Percentiles rank a stretch among this genome's conserved stretches.
These are phyloP conservation scores for Lactarius sanguifluus DNA, from an alignment of 768 basidiomycete species.

Conservation along the genomic window DNA sequence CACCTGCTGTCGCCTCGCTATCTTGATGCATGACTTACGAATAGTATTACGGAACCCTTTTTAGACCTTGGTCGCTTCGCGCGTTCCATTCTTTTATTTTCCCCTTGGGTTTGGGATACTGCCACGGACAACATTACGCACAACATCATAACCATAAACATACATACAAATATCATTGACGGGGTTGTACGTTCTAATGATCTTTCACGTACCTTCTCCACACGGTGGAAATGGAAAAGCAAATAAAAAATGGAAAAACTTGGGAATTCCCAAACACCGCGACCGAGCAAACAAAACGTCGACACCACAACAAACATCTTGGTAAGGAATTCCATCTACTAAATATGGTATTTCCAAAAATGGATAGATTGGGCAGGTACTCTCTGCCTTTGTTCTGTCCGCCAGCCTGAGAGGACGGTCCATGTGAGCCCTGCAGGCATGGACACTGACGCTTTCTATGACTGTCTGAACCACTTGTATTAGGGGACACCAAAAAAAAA, in stretches of 20 bases:
- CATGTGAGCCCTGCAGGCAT: not conserved
- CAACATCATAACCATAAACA: slow-evolving; percentile 18
- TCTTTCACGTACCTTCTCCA: not conserved
- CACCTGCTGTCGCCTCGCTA: not conserved
- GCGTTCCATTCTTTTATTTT: slow-evolving; percentile 1
- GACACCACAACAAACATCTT: not conserved
- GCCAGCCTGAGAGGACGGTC: not conserved
- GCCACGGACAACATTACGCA: slow-evolving; percentile 20
- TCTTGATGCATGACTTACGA: slow-evolving; percentile 17
- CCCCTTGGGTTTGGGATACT: slow-evolving; percentile 23
- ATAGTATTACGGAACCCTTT: not conserved
- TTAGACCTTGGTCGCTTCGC: slow-evolving; percentile 21
- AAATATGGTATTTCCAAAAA: not conserved
- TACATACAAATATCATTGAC: slow-evolving; percentile 19
- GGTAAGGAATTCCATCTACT: not conserved
- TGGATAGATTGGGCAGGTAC: not conserved
- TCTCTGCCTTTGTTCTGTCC: not conserved
- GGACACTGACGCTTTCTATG: not conserved
- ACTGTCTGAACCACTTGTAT: not conserved
- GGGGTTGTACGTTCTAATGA: slow-evolving; percentile 26
- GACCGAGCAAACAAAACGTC: not conserved
- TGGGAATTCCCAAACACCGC: slow-evolving; percentile 9
- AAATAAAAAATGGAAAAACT: not conserved
- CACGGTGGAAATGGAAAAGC: not conserved
- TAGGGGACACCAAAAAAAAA: not conserved